Conservation (phyloP, 2,329 filamentous ascomycete genomes). For the Nemania abortiva region DNA sequence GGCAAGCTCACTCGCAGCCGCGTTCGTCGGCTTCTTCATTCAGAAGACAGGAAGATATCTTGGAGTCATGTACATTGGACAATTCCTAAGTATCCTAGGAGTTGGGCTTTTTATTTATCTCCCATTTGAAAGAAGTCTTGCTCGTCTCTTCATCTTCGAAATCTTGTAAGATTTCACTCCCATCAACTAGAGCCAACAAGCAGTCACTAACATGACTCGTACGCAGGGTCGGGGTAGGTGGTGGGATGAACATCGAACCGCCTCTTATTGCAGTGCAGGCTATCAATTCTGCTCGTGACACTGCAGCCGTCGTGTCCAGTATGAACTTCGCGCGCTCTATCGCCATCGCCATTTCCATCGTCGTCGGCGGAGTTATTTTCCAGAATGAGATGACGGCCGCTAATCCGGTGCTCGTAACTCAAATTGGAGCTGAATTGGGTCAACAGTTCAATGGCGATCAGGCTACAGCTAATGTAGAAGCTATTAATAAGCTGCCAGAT, state of each 20-base stretch:
- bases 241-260: slow-evolving; percentile 72
- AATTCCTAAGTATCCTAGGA: slow-evolving; percentile 69
- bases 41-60: slow-evolving; percentile 67
- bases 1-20: slow-evolving; percentile 59
- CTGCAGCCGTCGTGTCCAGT: slow-evolving; percentile 72
- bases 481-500: slow-evolving; percentile 31
- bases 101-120: slow-evolving; percentile 69
- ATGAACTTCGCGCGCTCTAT: slow-evolving; percentile 71
- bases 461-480: slow-evolving; percentile 39
- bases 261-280: slow-evolving; percentile 74
- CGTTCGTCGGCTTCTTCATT: slow-evolving; percentile 53
- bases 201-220: slow-evolving; percentile 15
- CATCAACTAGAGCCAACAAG: slow-evolving; percentile 2
- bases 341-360: slow-evolving; percentile 68
- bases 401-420: slow-evolving; percentile 30
- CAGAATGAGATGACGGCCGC: slow-evolving; percentile 49
- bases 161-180: slow-evolving; percentile 55
- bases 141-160: slow-evolving; percentile 66
- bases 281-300: slow-evolving; percentile 67
- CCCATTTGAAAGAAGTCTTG: slow-evolving; percentile 61
- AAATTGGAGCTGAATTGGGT: slow-evolving; percentile 36
- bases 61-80: slow-evolving; percentile 65
- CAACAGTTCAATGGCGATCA: slow-evolving; percentile 38
- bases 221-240: slow-evolving; percentile 63
- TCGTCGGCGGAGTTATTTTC: slow-evolving; percentile 66